phyloP scores from a whole-genome alignment of 495 filamentous ascomycete genomes.

The Penicillium desertorum region DNA sequence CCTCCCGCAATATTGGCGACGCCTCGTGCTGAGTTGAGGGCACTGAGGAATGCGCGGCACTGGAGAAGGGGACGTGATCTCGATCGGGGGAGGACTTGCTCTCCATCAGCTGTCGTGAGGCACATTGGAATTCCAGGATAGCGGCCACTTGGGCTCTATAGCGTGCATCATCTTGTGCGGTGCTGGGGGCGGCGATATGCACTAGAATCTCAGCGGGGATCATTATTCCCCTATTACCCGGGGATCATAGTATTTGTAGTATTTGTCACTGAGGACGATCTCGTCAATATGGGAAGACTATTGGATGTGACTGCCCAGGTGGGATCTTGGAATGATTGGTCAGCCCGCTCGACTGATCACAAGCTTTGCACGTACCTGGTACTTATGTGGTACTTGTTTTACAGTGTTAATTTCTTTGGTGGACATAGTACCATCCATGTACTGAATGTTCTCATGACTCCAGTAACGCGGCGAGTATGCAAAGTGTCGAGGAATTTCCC shows the following conservation, averaged over 20 bases:
- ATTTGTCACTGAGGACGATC: neutral
- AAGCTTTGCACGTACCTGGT: neutral
- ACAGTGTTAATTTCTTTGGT: rapidly evolving
- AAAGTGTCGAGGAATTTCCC: neutral
- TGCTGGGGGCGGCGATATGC: constrained; percentile 65
- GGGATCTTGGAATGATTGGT: constrained; percentile 2
- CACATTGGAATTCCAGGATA: constrained; percentile 57
- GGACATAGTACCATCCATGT: neutral
- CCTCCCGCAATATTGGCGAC: constrained; percentile 10
- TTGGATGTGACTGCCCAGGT: neutral
- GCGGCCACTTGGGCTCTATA: constrained; percentile 63
- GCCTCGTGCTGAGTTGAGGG: constrained; percentile 5
- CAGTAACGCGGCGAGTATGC: neutral
- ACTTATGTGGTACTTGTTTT: neutral
- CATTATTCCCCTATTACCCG: neutral
- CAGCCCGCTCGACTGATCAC: neutral
- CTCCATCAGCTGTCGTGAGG: constrained; percentile 25
- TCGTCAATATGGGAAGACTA: neutral
- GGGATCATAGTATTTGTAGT: neutral
- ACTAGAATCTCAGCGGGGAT: constrained; percentile 64
- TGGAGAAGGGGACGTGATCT: neutral
- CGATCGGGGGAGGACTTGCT: constrained; percentile 6
- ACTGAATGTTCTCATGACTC: neutral
- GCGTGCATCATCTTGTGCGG: constrained; percentile 56
- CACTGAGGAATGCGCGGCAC: neutral